Conservation (phyloP, 1,284 basidiomycete species). For the Wallemia mellicola region DNA sequence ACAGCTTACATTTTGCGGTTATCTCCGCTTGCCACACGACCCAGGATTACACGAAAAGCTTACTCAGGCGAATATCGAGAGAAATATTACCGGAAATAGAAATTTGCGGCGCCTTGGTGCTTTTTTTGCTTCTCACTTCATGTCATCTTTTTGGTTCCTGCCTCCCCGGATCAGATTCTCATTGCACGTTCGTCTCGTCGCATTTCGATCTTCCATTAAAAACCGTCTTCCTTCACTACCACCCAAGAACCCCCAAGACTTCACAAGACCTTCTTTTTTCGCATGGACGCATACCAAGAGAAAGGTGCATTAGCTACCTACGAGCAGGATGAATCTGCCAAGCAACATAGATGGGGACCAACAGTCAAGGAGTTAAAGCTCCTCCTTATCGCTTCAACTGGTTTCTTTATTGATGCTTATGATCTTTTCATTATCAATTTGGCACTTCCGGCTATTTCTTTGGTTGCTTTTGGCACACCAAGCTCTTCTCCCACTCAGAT, state of each 20-base stretch:
- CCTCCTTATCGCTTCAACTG: slow-evolving; percentile 24
- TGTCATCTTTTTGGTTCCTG: too few relatives aligned
- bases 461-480: slow-evolving; percentile 5
- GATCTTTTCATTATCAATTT: slow-evolving; percentile 19
- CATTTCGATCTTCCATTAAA: too few relatives aligned
- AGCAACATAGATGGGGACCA: background rate
- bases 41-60: too few relatives aligned
- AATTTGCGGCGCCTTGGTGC: too few relatives aligned
- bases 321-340: background rate
- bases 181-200: too few relatives aligned
- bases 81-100: too few relatives aligned
- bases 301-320: background rate
- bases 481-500: background rate
- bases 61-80: too few relatives aligned
- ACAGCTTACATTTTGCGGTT: too few relatives aligned
- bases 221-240: too few relatives aligned
- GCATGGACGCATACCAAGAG: slow-evolving; percentile 1
- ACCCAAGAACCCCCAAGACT: background rate
- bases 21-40: too few relatives aligned
- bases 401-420: slow-evolving; percentile 32
- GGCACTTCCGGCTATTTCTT: slow-evolving; percentile 1
- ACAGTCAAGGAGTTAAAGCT: background rate
- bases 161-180: background rate
- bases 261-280: too few relatives aligned
- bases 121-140: too few relatives aligned